Conservation (phyloP, 768 basidiomycete genomes). For the Austroboletus eburneus region DNA sequence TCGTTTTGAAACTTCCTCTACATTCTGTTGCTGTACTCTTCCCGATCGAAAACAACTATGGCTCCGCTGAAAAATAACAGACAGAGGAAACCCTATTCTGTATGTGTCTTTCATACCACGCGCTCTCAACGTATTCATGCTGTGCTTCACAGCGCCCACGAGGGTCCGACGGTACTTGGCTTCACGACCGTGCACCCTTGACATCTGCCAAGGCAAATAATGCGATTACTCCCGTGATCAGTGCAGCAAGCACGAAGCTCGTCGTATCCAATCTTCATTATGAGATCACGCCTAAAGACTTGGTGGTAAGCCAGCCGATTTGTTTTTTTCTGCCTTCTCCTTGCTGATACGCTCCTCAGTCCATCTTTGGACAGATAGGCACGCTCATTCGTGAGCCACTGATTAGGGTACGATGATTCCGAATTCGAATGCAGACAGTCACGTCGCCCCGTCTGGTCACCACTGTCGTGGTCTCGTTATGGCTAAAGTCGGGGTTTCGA, state of each 20-base stretch:
- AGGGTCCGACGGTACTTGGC: slow-evolving; percentile 62
- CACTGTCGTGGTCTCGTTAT: slow-evolving; percentile 29
- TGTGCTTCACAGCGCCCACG: slow-evolving; percentile 48
- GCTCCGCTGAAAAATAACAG: slow-evolving; percentile 26
- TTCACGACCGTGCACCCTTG: slow-evolving; percentile 69
- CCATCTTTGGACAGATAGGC: slow-evolving; percentile 89
- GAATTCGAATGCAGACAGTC: slow-evolving; percentile 37
- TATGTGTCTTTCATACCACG: slow-evolving; percentile 16
- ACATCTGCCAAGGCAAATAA: slow-evolving; percentile 28
- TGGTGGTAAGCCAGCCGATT: slow-evolving; percentile 57
- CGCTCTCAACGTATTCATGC: slow-evolving; percentile 2
- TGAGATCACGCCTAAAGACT: slow-evolving; percentile 83
- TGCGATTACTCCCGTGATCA: slow-evolving; percentile 18
- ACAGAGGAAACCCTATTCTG: slow-evolving; percentile 42
- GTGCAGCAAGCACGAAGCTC: slow-evolving; percentile 50
- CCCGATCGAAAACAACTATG: no score
- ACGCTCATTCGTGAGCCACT: slow-evolving; percentile 89
- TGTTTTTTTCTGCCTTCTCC: background rate
- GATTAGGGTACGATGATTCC: slow-evolving; percentile 84
- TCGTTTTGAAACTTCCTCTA: no score
- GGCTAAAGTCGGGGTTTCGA: slow-evolving; percentile 30
- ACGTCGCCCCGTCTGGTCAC: slow-evolving; percentile 32
- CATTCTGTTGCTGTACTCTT: no score
- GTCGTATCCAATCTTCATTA: slow-evolving; percentile 88
- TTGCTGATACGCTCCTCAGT: slow-evolving; percentile 37